A percentile compares a stretch with the other conserved stretches of the same genome.
phyloP scores from a whole-genome alignment of 805 yeast genomes.

The Lipomyces sp. region DNA sequence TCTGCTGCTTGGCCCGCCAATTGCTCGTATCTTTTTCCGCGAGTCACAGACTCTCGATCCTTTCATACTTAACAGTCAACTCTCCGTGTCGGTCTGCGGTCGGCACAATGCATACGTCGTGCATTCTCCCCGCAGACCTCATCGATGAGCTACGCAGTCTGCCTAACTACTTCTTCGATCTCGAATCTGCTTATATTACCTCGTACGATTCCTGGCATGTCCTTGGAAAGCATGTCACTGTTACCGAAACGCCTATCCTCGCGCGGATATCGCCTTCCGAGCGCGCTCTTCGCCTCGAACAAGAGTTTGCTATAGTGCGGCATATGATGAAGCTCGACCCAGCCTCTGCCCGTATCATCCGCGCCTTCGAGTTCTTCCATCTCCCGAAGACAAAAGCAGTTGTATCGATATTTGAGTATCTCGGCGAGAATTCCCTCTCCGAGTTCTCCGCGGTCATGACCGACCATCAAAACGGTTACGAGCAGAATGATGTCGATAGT shows the following conservation, averaged over 20 bases:
- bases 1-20: no score
- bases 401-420: slow-evolving; percentile 33
- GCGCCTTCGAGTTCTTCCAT: slow-evolving; percentile 30
- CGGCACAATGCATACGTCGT: slow-evolving; percentile 5
- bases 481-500: background rate
- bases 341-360: slow-evolving; percentile 22
- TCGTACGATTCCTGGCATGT: slow-evolving; percentile 36
- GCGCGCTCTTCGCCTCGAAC: slow-evolving; percentile 33
- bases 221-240: slow-evolving; percentile 21
- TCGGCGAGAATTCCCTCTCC: slow-evolving; percentile 29
- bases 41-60: background rate
- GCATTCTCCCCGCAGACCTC: slow-evolving; percentile 9
- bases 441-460: slow-evolving; percentile 27
- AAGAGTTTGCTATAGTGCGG: slow-evolving; percentile 35
- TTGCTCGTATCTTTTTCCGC: background rate
- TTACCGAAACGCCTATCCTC: slow-evolving; percentile 24
- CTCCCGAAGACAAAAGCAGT: slow-evolving; percentile 28
- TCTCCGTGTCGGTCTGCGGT: slow-evolving; percentile 1
- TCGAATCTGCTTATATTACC: slow-evolving; percentile 16
- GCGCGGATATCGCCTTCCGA: slow-evolving; percentile 32
- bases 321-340: slow-evolving; percentile 35
- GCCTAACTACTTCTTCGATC: slow-evolving; percentile 28
- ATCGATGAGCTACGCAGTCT: slow-evolving; percentile 22
- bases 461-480: slow-evolving; percentile 5
- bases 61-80: background rate